These are phyloP conservation scores for Abortiporus biennis DNA, from an alignment of 1,284 basidiomycete species.

Conservation along the genomic window DNA sequence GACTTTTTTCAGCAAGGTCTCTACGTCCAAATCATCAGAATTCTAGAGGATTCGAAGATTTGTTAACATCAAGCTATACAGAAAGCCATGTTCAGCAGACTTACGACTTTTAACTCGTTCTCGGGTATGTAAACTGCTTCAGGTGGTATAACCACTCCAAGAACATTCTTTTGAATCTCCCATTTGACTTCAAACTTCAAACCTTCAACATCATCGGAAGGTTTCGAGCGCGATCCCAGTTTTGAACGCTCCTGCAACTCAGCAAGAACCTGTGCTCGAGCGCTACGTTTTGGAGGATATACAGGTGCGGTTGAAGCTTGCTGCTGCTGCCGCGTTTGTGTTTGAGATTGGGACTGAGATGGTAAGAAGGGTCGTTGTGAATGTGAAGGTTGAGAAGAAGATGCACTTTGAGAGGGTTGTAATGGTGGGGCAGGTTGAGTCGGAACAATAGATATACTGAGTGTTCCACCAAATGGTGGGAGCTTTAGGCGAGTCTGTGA, in stretches of 20 bases:
- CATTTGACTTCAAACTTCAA: slow-evolving; percentile 53
- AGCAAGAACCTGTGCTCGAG: slow-evolving; percentile 48
- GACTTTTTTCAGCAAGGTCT: slow-evolving; percentile 50
- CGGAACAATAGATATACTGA: slow-evolving; percentile 43
- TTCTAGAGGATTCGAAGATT: slow-evolving; percentile 39
- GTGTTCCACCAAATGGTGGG: slow-evolving; percentile 50
- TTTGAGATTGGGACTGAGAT: neutral
- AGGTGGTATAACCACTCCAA: slow-evolving; percentile 46
- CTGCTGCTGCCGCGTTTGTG: neutral
- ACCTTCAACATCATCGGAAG: slow-evolving; percentile 69
- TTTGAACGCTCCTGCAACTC: slow-evolving; percentile 60
- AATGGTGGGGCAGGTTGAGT: slow-evolving; percentile 26
- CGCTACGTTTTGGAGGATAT: slow-evolving; percentile 28
- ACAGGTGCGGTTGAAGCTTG: slow-evolving; percentile 30
- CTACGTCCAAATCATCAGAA: slow-evolving; percentile 63
- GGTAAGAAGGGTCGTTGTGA: no score
- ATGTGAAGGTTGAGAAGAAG: no score
- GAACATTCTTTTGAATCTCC: slow-evolving; percentile 56
- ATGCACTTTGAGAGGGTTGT: slow-evolving; percentile 15
- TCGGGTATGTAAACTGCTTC: slow-evolving; percentile 34
- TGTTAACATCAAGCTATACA: no score
- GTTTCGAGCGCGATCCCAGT: slow-evolving; percentile 33
- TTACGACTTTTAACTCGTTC: slow-evolving; percentile 43
- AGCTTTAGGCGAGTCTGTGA: slow-evolving; percentile 28
- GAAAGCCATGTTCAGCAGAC: no score